A percentile compares a stretch with the other conserved stretches of the same genome.
Evolutionary conservation across 2,329 filamentous ascomycete genomes (phyloP).

Genomic region (Diaporthe capsici): DNA sequence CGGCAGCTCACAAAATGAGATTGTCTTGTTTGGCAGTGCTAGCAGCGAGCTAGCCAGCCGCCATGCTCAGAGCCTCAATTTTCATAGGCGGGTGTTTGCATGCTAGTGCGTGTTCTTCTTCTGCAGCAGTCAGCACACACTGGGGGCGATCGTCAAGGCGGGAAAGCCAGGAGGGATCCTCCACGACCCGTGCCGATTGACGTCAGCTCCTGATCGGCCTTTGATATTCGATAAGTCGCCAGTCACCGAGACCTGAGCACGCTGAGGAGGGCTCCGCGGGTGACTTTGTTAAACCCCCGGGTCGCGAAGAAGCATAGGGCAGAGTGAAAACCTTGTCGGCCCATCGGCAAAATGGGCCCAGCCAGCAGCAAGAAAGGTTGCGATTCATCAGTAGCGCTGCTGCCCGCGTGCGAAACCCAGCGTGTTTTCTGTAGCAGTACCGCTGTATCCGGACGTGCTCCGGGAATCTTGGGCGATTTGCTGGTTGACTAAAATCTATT

Average conservation of each 20-base stretch:
- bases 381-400: neutral
- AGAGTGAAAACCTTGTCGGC: constrained; percentile 20
- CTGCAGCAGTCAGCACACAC: constrained; percentile 34
- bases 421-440: neutral
- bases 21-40: constrained; percentile 37
- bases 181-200: constrained; percentile 33
- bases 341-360: constrained; percentile 8
- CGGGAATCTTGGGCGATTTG: constrained; percentile 10
- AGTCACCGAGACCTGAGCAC: neutral
- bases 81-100: constrained; percentile 36
- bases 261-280: neutral
- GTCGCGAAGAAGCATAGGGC: neutral
- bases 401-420: neutral
- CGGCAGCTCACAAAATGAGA: constrained; percentile 38
- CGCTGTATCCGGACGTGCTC: constrained; percentile 18
- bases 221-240: constrained; percentile 7
- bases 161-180: constrained; percentile 8
- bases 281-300: neutral
- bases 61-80: constrained; percentile 38
- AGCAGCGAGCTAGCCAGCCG: constrained; percentile 35
- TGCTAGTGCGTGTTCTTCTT: constrained; percentile 28
- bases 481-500: constrained; percentile 25
- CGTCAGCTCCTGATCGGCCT: constrained; percentile 21
- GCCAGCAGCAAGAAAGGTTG: constrained; percentile 2
- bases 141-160: constrained; percentile 26